These are phyloP conservation scores for Abrus pulchellus DNA, from an alignment of 306 rosid genomes.

Conservation along the genomic window DNA sequence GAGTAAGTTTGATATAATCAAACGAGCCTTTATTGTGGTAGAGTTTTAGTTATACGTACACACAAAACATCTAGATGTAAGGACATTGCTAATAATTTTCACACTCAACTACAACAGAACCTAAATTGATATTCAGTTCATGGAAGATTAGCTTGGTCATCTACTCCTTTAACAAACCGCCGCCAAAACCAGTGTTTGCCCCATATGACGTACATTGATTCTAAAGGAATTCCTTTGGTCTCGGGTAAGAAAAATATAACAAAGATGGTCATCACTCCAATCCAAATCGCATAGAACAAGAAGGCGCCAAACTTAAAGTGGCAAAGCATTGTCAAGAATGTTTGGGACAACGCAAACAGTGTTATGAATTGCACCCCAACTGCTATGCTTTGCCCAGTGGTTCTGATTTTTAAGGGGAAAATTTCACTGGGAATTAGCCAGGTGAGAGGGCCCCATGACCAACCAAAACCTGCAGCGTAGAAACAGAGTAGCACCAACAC, in stretches of 20 bases:
- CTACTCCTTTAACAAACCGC: constrained; percentile 50
- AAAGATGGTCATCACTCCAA: constrained; percentile 65
- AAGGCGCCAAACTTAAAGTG: constrained; percentile 75
- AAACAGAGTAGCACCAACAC: constrained; percentile 64
- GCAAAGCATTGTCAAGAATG: constrained; percentile 75
- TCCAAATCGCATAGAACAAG: constrained; percentile 75
- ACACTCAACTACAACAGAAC: neutral
- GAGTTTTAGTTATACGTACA: neutral
- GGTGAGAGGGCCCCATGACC: constrained; percentile 84
- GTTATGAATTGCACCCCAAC: constrained; percentile 58
- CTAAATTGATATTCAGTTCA: neutral
- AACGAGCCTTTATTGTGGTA: too few relatives aligned
- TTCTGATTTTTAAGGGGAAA: constrained; percentile 69
- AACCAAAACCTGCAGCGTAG: constrained; percentile 81
- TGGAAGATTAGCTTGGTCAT: constrained; percentile 20
- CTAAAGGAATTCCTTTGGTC: constrained; percentile 75
- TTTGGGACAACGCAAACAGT: constrained; percentile 63
- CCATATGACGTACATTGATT: constrained; percentile 67
- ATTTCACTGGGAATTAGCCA: constrained; percentile 87
- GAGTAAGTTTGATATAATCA: too few relatives aligned
- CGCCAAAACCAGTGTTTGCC: constrained; percentile 77
- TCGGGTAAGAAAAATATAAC: constrained; percentile 70
- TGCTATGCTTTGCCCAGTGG: constrained; percentile 74
- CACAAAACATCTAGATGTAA: neutral
- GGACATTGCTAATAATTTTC: neutral